Evolutionary conservation across 2,329 filamentous ascomycete genomes (phyloP).

Genomic region (Xylariaceae sp.): DNA sequence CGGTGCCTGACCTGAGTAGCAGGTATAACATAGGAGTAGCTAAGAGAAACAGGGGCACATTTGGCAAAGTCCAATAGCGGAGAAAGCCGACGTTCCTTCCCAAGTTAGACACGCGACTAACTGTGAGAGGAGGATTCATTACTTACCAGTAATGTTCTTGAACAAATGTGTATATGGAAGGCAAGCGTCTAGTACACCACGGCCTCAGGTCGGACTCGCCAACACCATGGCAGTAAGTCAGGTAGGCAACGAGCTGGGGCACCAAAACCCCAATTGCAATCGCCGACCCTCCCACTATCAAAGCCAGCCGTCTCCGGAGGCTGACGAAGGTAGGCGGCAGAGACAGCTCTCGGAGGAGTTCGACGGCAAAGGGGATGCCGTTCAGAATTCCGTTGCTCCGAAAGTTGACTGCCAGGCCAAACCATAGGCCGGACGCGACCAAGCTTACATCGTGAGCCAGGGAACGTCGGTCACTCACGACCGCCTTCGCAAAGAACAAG

Average conservation of each 20-base stretch:
- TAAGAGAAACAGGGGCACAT: constrained; percentile 81
- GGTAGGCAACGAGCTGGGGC: constrained; percentile 73
- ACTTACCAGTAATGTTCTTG: constrained; percentile 84
- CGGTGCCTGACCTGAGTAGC: constrained; percentile 56
- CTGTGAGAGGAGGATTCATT: constrained; percentile 8
- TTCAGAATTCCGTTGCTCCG: constrained; percentile 84
- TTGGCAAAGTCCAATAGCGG: constrained; percentile 82
- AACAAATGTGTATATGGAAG: constrained; percentile 88
- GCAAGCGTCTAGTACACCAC: constrained; percentile 71
- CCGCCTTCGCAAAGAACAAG: constrained; percentile 57
- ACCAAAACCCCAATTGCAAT: constrained; percentile 62
- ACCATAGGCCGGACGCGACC: constrained; percentile 59
- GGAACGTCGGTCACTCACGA: constrained; percentile 29
- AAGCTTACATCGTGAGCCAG: constrained; percentile 43
- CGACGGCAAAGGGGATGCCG: constrained; percentile 65
- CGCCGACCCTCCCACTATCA: constrained; percentile 60
- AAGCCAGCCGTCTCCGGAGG: constrained; percentile 49
- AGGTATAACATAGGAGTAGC: constrained; percentile 71
- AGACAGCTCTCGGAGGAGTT: constrained; percentile 37
- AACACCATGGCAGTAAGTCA: constrained; percentile 55
- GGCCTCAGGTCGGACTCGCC: constrained; percentile 41
- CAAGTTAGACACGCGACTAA: constrained; percentile 18
- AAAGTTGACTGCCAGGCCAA: constrained; percentile 67
- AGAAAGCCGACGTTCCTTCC: constrained; percentile 80
- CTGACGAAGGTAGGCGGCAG: constrained; percentile 32